Conservation (phyloP, 352 stramenopile species). For the Paralagenidium karlingii region DNA sequence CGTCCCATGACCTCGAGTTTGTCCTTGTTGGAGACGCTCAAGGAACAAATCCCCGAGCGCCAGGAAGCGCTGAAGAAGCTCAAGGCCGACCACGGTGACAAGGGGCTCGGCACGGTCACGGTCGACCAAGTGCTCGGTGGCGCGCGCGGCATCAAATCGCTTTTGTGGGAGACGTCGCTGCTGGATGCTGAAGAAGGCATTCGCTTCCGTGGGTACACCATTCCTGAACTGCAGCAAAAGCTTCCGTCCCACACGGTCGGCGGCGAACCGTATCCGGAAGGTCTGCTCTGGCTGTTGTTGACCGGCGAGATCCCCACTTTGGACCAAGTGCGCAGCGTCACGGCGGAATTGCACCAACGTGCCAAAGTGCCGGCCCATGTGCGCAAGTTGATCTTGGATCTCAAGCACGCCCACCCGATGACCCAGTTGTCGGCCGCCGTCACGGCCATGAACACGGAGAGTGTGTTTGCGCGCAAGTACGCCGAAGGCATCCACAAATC, state of each 20-base stretch:
- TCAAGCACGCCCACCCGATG: conserved; percentile 99
- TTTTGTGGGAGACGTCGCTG: conserved; percentile 98
- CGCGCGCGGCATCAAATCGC: conserved; percentile 95
- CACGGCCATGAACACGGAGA: conserved; percentile 92
- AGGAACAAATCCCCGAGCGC: conserved; percentile 83
- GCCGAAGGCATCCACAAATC: conserved; percentile 94
- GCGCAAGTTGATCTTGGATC: conserved; percentile 88
- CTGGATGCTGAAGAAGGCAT: conserved; percentile 95
- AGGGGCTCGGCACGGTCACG: conserved; percentile 88
- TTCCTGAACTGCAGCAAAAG: conserved; percentile 95
- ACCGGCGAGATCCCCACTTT: conserved; percentile 96
- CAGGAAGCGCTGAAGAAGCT: conserved; percentile 91
- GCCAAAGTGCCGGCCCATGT: conserved; percentile 93
- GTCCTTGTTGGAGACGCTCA: conserved; percentile 76
- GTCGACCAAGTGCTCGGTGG: conserved; percentile 96
- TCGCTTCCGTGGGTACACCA: conserved; percentile 97
- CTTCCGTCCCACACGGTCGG: conserved; percentile 87
- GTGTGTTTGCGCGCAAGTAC: conserved; percentile 95
- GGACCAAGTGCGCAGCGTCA: conserved; percentile 91
- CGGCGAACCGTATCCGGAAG: conserved; percentile 95
- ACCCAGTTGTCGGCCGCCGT: conserved; percentile 95
- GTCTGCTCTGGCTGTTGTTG: conserved; percentile 95
- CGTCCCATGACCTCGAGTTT: conserved; percentile 35
- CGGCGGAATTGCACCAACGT: conserved; percentile 91
- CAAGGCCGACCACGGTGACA: conserved; percentile 89